A percentile compares a stretch with the other conserved stretches of the same genome.
Conservation (phyloP, 2,329 filamentous ascomycete genomes). For the Phialemonium atrogriseum region DNA sequence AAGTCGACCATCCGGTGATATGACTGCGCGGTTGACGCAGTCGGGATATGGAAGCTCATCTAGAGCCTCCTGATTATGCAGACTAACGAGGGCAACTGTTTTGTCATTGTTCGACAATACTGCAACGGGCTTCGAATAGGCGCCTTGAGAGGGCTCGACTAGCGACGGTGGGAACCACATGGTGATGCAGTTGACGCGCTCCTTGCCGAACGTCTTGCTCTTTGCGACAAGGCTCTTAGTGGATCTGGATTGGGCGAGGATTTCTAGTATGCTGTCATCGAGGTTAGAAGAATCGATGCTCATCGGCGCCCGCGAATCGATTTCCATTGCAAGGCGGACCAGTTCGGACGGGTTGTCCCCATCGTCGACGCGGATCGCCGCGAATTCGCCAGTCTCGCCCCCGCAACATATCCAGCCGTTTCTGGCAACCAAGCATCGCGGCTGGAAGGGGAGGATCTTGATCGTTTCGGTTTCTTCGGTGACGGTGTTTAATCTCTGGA, state of each 20-base stretch:
- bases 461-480: constrained; percentile 66
- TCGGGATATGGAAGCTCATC: constrained; percentile 68
- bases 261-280: constrained; percentile 10
- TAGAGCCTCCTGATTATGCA: constrained; percentile 57
- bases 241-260: constrained; percentile 27
- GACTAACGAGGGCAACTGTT: constrained; percentile 74
- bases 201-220: constrained; percentile 45
- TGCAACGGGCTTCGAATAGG: constrained; percentile 50
- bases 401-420: constrained; percentile 88
- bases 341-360: constrained; percentile 24
- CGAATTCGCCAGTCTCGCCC: constrained; percentile 81
- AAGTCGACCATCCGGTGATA: constrained; percentile 78
- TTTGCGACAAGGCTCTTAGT: constrained; percentile 39
- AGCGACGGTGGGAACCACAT: constrained; percentile 48
- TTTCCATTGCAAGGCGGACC: constrained; percentile 10
- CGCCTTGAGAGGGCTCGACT: constrained; percentile 18
- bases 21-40: constrained; percentile 87
- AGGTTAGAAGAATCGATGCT: constrained; percentile 9
- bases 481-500: constrained; percentile 61
- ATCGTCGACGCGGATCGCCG: constrained; percentile 59
- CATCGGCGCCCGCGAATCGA: neutral
- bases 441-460: constrained; percentile 61
- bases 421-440: constrained; percentile 81
- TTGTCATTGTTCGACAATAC: constrained; percentile 86
- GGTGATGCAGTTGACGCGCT: constrained; percentile 60